Conservation (phyloP, 371 early-diverging fungal genomes). For the Apophysomyces trapeziformis region DNA sequence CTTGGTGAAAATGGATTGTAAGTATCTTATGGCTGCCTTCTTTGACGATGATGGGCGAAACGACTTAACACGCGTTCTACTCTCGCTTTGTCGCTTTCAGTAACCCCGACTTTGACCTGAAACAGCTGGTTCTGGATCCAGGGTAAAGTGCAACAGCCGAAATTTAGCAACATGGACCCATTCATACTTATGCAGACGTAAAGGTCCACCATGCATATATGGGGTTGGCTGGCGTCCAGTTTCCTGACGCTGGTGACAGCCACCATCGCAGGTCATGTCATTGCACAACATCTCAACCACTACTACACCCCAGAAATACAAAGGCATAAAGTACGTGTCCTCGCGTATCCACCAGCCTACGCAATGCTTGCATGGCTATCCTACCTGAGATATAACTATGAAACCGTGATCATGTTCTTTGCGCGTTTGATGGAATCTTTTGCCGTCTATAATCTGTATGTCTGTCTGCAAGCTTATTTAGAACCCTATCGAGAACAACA, state of each 20-base stretch:
- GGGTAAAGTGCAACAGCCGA: slow-evolving; percentile 1
- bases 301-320: slow-evolving; percentile 21
- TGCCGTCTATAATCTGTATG: slow-evolving; percentile 28
- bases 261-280: slow-evolving; percentile 17
- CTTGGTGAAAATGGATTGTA: slow-evolving; percentile 19
- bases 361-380: slow-evolving; percentile 21
- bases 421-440: slow-evolving; percentile 23
- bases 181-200: not conserved
- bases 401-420: slow-evolving; percentile 21
- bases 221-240: slow-evolving; percentile 24
- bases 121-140: slow-evolving; percentile 19
- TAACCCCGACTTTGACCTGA: slow-evolving; percentile 19
- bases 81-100: not conserved
- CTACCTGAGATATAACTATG: slow-evolving; percentile 21
- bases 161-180: not conserved
- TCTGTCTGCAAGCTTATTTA: slow-evolving; percentile 25
- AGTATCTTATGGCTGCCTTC: not conserved
- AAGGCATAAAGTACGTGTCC: slow-evolving; percentile 27
- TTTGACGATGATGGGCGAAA: too few relatives aligned
- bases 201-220: slow-evolving; percentile 21
- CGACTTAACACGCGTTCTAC: not conserved
- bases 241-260: slow-evolving; percentile 9
- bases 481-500: slow-evolving; percentile 21
- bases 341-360: slow-evolving; percentile 25
- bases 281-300: slow-evolving; percentile 16